A percentile compares a stretch with the other conserved stretches of the same genome.
phyloP scores from a whole-genome alignment of 1,284 basidiomycete species.

The Athelia psychrophila region DNA sequence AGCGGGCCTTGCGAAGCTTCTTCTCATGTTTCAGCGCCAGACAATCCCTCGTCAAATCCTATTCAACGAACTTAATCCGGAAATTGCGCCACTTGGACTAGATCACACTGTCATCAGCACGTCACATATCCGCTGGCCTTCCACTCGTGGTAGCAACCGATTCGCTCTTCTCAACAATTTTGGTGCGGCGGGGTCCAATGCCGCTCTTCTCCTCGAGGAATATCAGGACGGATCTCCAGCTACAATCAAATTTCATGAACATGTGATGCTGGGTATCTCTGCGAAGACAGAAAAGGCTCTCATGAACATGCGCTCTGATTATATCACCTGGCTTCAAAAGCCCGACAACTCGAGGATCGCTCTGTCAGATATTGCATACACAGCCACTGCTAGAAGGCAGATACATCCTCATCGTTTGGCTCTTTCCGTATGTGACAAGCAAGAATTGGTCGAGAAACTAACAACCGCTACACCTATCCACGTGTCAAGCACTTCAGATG shows the following conservation, averaged over 20 bases:
- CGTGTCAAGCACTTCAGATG: constrained; percentile 21
- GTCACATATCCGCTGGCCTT: constrained; percentile 38
- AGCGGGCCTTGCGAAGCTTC: constrained; percentile 64
- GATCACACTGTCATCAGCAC: constrained; percentile 54
- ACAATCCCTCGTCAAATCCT: constrained; percentile 61
- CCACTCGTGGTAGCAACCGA: constrained; percentile 31
- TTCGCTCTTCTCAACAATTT: constrained; percentile 70
- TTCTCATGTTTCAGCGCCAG: constrained; percentile 61
- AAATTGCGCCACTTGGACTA: constrained; percentile 42
- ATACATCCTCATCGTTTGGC: constrained; percentile 51
- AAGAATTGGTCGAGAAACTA: constrained; percentile 46
- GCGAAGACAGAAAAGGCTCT: constrained; percentile 50
- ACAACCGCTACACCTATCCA: constrained; percentile 28
- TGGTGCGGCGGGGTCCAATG: constrained; percentile 71
- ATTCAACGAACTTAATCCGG: constrained; percentile 52
- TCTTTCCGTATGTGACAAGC: constrained; percentile 36
- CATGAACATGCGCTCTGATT: constrained; percentile 42
- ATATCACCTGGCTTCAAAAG: constrained; percentile 43
- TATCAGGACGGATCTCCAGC: constrained; percentile 46
- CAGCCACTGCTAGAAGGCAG: constrained; percentile 60
- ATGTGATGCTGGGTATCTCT: constrained; percentile 59
- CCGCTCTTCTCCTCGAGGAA: constrained; percentile 60
- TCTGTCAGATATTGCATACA: constrained; percentile 57
- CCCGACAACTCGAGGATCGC: constrained; percentile 19
- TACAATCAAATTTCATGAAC: constrained; percentile 43